Conservation (phyloP, 192 early-diverging fungal genomes). For the Phlyctochytrium bullatum region DNA sequence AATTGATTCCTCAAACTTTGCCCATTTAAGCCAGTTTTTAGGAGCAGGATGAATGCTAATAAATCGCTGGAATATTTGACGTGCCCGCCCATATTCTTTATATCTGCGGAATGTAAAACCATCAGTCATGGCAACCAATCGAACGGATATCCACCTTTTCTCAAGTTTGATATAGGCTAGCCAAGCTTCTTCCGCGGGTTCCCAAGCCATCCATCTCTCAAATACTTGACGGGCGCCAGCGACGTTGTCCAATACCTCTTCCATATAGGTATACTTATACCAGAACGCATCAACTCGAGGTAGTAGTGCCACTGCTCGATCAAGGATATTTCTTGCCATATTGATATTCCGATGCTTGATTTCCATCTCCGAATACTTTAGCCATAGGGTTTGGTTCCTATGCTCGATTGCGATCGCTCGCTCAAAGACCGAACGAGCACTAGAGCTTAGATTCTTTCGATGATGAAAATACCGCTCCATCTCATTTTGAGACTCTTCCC, state of each 20-base stretch:
- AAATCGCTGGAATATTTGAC: conserved; percentile 80
- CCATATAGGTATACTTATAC: conserved; percentile 98
- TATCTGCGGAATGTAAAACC: conserved; percentile 41
- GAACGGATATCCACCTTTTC: conserved; percentile 49
- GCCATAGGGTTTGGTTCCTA: conserved; percentile 80
- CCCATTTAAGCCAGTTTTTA: conserved; percentile 95
- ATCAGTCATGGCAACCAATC: neutral
- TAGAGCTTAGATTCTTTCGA: neutral
- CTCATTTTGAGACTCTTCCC: conserved; percentile 93
- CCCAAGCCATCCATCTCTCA: conserved; percentile 99
- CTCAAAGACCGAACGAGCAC: conserved; percentile 64
- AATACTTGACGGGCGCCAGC: conserved; percentile 88
- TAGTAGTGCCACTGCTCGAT: conserved; percentile 84
- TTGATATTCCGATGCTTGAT: conserved; percentile 96
- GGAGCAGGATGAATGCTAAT: conserved; percentile 87
- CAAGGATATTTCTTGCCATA: conserved; percentile 88
- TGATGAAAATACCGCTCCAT: conserved; percentile 42
- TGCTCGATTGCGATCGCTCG: conserved; percentile 89
- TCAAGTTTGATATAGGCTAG: conserved; percentile 94
- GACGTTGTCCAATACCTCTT: conserved; percentile 91
- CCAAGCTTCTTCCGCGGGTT: conserved; percentile 91
- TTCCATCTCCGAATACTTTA: conserved; percentile 96
- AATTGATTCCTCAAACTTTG: conserved; percentile 89
- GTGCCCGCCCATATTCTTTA: conserved; percentile 75
- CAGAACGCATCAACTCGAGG: conserved; percentile 69